Conservation (phyloP, 768 basidiomycete species). For the Boletus eberwhitei region DNA sequence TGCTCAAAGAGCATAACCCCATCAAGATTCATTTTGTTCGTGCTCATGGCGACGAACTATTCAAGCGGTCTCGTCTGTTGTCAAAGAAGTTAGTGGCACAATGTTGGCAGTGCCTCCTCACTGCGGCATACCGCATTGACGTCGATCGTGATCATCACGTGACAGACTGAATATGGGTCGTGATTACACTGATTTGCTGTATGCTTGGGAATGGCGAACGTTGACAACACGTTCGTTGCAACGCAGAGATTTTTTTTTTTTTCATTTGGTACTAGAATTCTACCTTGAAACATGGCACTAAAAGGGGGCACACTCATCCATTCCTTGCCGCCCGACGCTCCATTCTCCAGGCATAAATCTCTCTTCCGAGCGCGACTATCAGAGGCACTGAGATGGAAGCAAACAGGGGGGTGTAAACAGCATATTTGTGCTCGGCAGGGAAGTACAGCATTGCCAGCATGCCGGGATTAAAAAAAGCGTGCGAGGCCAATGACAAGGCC, state of each 20-base stretch:
- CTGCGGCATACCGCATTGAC: constrained; percentile 1
- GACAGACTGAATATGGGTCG: constrained; percentile 3
- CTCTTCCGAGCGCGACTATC: constrained; percentile 68
- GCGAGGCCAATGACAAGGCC: constrained; percentile 65
- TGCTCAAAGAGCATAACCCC: constrained; percentile 82
- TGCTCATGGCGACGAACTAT: constrained; percentile 27
- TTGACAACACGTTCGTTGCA: constrained; percentile 15
- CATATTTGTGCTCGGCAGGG: constrained; percentile 96
- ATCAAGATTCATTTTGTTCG: constrained; percentile 60
- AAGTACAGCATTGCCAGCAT: constrained; percentile 97
- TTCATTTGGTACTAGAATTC: constrained; percentile 10
- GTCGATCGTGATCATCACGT: constrained; percentile 26
- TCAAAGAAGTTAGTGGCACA: neutral
- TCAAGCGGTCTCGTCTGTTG: constrained; percentile 7
- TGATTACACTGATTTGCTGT: neutral
- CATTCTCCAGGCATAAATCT: constrained; percentile 61
- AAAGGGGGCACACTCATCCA: constrained; percentile 8
- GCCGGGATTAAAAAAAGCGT: constrained; percentile 94
- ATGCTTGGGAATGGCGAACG: neutral
- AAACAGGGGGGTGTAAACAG: constrained; percentile 93
- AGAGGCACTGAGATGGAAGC: constrained; percentile 86
- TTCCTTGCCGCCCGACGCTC: constrained; percentile 14
- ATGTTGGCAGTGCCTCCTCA: neutral
- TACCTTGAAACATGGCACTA: constrained; percentile 1
- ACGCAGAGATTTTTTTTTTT: constrained; percentile 6